Base-by-base conservation (phyloP, 208 protist species). In the Wallacemonas sp. region DNA sequence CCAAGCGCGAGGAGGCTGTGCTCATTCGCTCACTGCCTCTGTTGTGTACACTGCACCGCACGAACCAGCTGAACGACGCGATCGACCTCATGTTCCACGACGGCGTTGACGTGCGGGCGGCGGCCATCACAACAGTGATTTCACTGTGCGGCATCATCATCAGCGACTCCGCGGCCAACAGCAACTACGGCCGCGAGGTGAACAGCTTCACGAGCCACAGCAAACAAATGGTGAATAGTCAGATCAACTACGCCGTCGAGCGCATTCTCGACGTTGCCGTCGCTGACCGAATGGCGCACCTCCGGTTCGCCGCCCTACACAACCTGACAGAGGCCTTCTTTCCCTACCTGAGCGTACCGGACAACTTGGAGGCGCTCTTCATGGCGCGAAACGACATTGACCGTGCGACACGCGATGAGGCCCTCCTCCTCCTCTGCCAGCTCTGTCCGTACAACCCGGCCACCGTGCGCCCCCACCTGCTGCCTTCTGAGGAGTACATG, bases 51-150 rank as follows among this genome's bases (percentile, higher is more conserved):
- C 71, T 92, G 19, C 62, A 84, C 17, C 71, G 81, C 36, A 95
- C 89, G 19, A 82, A 81, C 12, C 81, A 89, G 66, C 70, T 95
- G 27, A 52, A 65, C 32, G 81, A 90, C n/a, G 78, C 78, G 1
- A 67, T 92, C n/a, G 74, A 83, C 13, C 78, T 91, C 34, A 73
- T 95, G 59, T 90, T 85, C 54, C 89, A 95, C 69, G 85, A 91
- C 38, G 67, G 79, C 60, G 63, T 76, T 15, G 71, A 77, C 2
- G 86, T 95, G 17, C 76, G 89, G 0, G 71, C 58, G 8, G 73
- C 76, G 6, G 89, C 89, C 8, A 70, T 89, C 8, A 76, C 67
- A 13, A 83, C 83, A 3, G 81, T 83, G 24, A 64, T 91, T n/a
- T 68, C 61, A 41, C 63, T 95, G 24, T 95, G 85, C 60, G 78